Conservation (phyloP, 2,329 filamentous ascomycete genomes). For the Chaetothyriales sp. region DNA sequence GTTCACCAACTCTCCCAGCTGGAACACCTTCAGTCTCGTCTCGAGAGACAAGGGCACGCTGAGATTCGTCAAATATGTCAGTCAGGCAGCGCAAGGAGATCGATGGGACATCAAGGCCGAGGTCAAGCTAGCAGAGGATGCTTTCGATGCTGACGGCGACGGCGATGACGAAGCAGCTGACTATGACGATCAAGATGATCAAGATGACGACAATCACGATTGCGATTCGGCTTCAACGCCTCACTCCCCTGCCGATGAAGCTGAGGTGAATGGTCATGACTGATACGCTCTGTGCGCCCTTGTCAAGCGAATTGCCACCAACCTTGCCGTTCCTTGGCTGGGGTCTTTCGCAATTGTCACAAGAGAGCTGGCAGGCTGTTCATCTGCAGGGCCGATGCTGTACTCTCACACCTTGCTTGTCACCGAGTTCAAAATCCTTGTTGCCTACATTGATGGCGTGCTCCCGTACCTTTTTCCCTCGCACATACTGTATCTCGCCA, state of each 20-base stretch:
- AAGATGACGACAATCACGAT: constrained; percentile 12
- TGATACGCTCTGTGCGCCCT: not conserved
- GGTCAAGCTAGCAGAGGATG: constrained; percentile 34
- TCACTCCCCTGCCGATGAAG: not conserved
- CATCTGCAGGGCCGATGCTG: not conserved
- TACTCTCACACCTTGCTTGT: not conserved
- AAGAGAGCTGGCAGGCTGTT: too few relatives aligned
- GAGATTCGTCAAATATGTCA: constrained; percentile 94
- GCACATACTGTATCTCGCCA: not conserved
- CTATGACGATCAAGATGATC: constrained; percentile 11
- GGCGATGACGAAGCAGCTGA: constrained; percentile 9
- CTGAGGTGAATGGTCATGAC: not conserved
- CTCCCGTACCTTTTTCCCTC: not conserved
- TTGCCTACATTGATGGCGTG: too few relatives aligned
- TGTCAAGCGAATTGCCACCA: too few relatives aligned
- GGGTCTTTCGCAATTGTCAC: too few relatives aligned
- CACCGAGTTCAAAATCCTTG: not conserved
- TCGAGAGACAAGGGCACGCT: constrained; percentile 72
- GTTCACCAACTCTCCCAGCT: constrained; percentile 54
- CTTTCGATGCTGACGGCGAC: constrained; percentile 13
- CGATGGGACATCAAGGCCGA: constrained; percentile 79
- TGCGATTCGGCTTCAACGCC: constrained; percentile 2
- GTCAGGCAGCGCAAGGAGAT: constrained; percentile 65
- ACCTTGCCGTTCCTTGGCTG: too few relatives aligned
- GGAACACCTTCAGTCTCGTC: constrained; percentile 88